Evolutionary conservation across 768 basidiomycete species (phyloP), one percentile per base, ranked within the genome.

Genomic region (Gloeophyllum trabeum): DNA sequence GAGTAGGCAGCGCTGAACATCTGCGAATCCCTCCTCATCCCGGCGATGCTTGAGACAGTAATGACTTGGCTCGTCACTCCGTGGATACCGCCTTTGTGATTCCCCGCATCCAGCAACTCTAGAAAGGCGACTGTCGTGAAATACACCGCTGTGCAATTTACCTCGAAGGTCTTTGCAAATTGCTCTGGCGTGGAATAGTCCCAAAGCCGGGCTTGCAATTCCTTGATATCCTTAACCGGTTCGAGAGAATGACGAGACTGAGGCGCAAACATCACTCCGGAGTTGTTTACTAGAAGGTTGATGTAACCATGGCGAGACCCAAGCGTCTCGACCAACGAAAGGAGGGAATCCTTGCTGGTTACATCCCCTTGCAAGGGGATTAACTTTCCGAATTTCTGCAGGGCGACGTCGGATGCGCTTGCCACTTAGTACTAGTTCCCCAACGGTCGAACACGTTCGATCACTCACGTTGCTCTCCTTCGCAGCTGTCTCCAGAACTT

Each of bases 51-150:
- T 0, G 81, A 79, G 4, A 84, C 67, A 10, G 81, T 76, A 42
- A 85, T 62, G 46, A 86, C 81, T 57, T 85, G 83, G 61, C 52
- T 51, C 24, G 39, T 56, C 19, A 53, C 51, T 40, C 50, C 32
- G 39, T 55, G 10, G 20, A 41, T 34, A 13, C 41, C 38, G 18
- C 23, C 30, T n/a, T n/a, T n/a, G 37, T 48, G 43, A 53, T 87
- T 87, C 13, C 84, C 87, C 49, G 76, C 73, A 52, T 83, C 73
- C 18, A 90, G 64, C 10, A 90, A 65, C 47, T 86, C 87, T 48
- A 91, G 70, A 62, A 91, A 89, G 6, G 84, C 86, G 26, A 88
- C 71, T 3, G 86, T 80, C 21, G 75, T 75, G 62, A 82, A 87
- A 59, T 84, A 88, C 24, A 73, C 69, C 3, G 79, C 75, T 1